Percentiles rank a stretch among this genome's conserved stretches.
phyloP scores from a whole-genome alignment of 805 yeast species.

The Starmera quercuum region DNA sequence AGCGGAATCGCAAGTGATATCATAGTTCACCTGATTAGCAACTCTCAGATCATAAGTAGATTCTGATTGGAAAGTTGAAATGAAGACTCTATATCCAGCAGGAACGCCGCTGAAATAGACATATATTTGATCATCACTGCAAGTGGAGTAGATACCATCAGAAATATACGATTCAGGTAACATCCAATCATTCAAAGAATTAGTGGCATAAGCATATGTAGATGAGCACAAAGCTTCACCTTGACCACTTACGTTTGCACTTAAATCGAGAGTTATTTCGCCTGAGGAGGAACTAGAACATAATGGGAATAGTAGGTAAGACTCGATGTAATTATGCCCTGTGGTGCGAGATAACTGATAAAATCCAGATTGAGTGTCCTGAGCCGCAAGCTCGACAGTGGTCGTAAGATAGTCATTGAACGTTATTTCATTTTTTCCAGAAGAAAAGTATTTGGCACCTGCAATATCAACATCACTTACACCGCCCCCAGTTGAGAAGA shows the following conservation, averaged over 20 bases:
- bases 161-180: slow-evolving; percentile 17
- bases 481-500: slow-evolving; percentile 28
- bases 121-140: slow-evolving; percentile 18
- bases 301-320: slow-evolving; percentile 24
- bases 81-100: slow-evolving; percentile 20
- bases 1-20: slow-evolving; percentile 8
- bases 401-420: slow-evolving; percentile 19
- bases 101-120: slow-evolving; percentile 15
- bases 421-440: slow-evolving; percentile 21
- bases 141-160: slow-evolving; percentile 12
- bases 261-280: slow-evolving; percentile 14
- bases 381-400: slow-evolving; percentile 19
- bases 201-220: slow-evolving; percentile 15
- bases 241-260: slow-evolving; percentile 7
- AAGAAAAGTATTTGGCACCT: slow-evolving; percentile 21
- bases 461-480: slow-evolving; percentile 20
- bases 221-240: slow-evolving; percentile 16
- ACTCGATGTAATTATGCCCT: slow-evolving; percentile 22
- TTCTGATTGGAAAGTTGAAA: slow-evolving; percentile 24
- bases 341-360: slow-evolving; percentile 24
- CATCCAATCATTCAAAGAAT: slow-evolving; percentile 26
- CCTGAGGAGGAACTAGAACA: slow-evolving; percentile 24
- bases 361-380: slow-evolving; percentile 9
- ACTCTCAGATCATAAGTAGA: slow-evolving; percentile 2
- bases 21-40: slow-evolving; percentile 6